A percentile compares a stretch with the other conserved stretches of the same genome.
Conservation (phyloP, 495 filamentous ascomycete species). For the Hypoxylon crocopeplum region DNA sequence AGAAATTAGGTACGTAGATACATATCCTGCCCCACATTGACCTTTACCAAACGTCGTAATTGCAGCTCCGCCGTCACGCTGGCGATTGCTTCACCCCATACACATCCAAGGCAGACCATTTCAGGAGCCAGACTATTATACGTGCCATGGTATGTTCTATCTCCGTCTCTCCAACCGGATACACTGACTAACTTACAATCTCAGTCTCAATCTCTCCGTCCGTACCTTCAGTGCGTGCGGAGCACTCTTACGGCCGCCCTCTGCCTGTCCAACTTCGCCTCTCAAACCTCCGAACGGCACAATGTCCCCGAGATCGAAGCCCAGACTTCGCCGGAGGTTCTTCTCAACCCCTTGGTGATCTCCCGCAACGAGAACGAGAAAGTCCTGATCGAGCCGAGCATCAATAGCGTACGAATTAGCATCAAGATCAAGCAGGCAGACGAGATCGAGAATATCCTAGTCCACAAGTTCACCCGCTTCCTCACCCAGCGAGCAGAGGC, state of each 20-base stretch:
- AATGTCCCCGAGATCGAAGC: conserved; percentile 99
- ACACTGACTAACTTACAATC: conserved; percentile 18
- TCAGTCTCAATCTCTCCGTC: conserved; percentile 98
- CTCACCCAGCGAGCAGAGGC: conserved; percentile 94
- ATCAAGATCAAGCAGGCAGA: conserved; percentile 99
- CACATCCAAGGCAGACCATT: conserved; percentile 7
- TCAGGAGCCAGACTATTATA: conserved; percentile 9
- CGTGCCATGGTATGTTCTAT: conserved; percentile 31
- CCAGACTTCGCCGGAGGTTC: conserved; percentile 85
- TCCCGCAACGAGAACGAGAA: conserved; percentile 94
- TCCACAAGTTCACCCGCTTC: conserved; percentile 98
- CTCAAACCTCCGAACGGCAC: conserved; percentile 92
- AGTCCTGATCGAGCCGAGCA: conserved; percentile 90
- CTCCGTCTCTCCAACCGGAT: too few relatives aligned
- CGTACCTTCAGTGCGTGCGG: conserved; percentile 95
- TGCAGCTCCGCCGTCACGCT: conserved; percentile 17
- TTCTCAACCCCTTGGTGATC: conserved; percentile 89
- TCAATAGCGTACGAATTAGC: conserved; percentile 94
- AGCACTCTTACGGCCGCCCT: conserved; percentile 93
- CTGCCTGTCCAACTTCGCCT: conserved; percentile 95
- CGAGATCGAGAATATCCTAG: conserved; percentile 96
- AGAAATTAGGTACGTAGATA: too few relatives aligned
- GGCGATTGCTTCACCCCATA: conserved; percentile 32
- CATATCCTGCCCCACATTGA: conserved; percentile 20
- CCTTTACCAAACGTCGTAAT: conserved; percentile 4